Conservation (phyloP, 345 rosid species). For the Citrus maxima region DNA sequence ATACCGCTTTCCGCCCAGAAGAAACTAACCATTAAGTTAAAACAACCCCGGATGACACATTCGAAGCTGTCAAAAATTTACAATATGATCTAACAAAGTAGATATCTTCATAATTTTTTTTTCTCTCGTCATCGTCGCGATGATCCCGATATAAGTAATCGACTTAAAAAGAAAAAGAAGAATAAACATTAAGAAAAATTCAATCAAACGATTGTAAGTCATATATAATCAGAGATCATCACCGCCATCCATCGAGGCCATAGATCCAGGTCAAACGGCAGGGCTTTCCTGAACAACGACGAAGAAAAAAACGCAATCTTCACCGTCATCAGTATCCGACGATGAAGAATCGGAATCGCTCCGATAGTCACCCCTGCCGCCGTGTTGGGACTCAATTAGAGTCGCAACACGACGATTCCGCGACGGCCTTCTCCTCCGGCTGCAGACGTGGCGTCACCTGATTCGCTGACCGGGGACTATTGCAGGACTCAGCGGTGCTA, state of each 20-base stretch:
- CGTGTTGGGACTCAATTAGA: too few species aligned
- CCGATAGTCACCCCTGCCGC: conserved; percentile 30
- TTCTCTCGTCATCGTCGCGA: too few species aligned
- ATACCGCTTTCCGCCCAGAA: too few species aligned
- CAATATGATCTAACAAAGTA: too few species aligned
- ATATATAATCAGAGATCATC: conserved; percentile 12
- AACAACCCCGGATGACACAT: conserved; percentile 13
- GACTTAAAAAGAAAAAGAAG: background rate
- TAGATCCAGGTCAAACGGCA: conserved; percentile 43
- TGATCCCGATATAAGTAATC: too few species aligned
- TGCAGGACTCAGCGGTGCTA: conserved; percentile 39
- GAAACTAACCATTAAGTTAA: background rate
- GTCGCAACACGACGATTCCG: background rate
- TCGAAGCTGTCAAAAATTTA: too few species aligned
- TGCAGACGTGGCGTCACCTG: conserved; percentile 2
- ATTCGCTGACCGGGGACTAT: conserved; percentile 20
- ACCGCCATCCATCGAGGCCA: conserved; percentile 23
- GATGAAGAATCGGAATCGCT: conserved; percentile 50
- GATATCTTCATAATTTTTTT: too few species aligned
- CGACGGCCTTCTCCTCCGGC: background rate
- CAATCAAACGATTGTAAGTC: background rate
- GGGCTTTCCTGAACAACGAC: conserved; percentile 12
- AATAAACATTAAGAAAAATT: too few species aligned
- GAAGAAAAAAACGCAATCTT: conserved; percentile 29
- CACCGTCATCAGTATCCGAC: conserved; percentile 37